These are phyloP conservation scores for Wickerhamomyces sp. DNA, from an alignment of 1,139 yeast species.

Conservation along the genomic window DNA sequence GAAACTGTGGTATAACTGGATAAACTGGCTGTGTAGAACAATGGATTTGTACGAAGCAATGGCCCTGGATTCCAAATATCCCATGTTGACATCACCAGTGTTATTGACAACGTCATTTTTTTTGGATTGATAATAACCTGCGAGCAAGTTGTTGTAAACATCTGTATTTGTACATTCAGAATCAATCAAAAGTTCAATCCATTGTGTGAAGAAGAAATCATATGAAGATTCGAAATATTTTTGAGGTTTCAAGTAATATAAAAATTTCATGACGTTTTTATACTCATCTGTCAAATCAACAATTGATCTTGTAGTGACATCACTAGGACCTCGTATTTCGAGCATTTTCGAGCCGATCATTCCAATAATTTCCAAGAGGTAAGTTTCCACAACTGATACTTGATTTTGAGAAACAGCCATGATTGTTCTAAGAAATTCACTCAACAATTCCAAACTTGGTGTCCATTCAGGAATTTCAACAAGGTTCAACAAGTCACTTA, in stretches of 20 bases:
- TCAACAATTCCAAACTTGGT: slow-evolving; percentile 44
- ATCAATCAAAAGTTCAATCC: slow-evolving; percentile 9
- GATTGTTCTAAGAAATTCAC: slow-evolving; percentile 37
- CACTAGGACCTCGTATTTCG: slow-evolving; percentile 26
- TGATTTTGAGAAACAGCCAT: slow-evolving; percentile 34
- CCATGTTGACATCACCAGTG: background rate
- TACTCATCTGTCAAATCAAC: slow-evolving; percentile 14
- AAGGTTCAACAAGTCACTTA: slow-evolving; percentile 50
- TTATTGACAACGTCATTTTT: slow-evolving; percentile 1
- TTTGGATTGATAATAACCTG: slow-evolving; percentile 7
- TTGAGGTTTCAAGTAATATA: background rate
- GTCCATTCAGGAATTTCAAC: slow-evolving; percentile 57
- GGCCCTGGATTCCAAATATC: background rate
- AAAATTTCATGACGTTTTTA: slow-evolving; percentile 2
- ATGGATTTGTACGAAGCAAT: slow-evolving; percentile 1
- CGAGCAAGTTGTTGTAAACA: slow-evolving; percentile 1
- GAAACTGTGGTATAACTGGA: slow-evolving; percentile 46
- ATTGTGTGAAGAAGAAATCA: slow-evolving; percentile 11
- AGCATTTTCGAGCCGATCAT: slow-evolving; percentile 47
- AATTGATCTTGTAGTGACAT: slow-evolving; percentile 8
- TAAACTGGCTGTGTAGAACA: slow-evolving; percentile 12
- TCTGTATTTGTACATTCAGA: background rate
- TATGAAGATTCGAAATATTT: background rate
- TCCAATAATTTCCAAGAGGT: slow-evolving; percentile 52
- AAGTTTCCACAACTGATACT: slow-evolving; percentile 38